A percentile compares a stretch with the other conserved stretches of the same genome.
phyloP scores from a whole-genome alignment of 2,329 filamentous ascomycete genomes.

The Ascochyta clinopodiicola region DNA sequence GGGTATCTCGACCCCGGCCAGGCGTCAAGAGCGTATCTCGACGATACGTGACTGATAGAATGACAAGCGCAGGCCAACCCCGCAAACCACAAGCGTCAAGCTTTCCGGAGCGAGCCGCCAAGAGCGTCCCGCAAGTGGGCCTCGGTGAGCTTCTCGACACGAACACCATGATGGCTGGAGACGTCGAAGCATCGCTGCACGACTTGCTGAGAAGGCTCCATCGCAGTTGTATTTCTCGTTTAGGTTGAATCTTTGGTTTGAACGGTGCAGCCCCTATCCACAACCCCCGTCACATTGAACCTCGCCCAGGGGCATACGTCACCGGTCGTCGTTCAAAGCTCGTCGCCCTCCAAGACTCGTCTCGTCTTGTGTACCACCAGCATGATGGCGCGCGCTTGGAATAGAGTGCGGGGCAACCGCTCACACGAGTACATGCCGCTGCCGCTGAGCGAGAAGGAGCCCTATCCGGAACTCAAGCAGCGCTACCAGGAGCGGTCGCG shows the following conservation, averaged over 20 bases:
- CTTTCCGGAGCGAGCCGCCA: constrained; percentile 11
- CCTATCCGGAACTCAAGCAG: constrained; percentile 24
- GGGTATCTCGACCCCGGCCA: constrained; percentile 2
- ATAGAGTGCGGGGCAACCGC: constrained; percentile 34
- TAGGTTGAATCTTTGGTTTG: background rate
- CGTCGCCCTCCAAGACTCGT: too few species aligned
- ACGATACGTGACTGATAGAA: constrained; percentile 14
- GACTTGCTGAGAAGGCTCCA: background rate
- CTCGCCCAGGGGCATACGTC: constrained; percentile 6
- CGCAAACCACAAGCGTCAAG: constrained; percentile 7
- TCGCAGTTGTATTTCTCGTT: background rate
- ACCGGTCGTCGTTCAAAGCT: background rate
- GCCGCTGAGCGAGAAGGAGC: constrained; percentile 41
- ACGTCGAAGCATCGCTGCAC: constrained; percentile 1
- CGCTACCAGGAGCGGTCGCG: constrained; percentile 19
- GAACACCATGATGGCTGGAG: constrained; percentile 17
- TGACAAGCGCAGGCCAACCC: constrained; percentile 14
- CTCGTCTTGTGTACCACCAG: background rate
- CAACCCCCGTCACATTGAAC: background rate
- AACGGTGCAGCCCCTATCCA: background rate
- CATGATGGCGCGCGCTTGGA: constrained; percentile 39
- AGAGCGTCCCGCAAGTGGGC: constrained; percentile 7
- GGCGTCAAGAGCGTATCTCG: constrained; percentile 19
- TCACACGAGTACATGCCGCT: constrained; percentile 36
- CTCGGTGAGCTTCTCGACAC: constrained; percentile 2